phyloP scores from a whole-genome alignment of 441 rosid genomes.

The Eruca vesicaria region DNA sequence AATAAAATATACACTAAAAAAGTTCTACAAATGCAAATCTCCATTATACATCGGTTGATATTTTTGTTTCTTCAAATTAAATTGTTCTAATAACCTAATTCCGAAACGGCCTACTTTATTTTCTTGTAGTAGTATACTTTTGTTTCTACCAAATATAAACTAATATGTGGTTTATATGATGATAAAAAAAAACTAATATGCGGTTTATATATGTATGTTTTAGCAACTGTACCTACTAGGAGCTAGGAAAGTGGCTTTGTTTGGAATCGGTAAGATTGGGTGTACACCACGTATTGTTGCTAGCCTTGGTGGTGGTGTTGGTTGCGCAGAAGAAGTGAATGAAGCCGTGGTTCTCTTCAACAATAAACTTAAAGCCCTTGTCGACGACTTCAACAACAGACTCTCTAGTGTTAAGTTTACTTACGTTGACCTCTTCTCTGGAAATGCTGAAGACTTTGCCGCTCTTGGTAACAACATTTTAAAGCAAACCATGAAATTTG shows the following conservation, averaged over 20 bases:
- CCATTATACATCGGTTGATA: too few species aligned
- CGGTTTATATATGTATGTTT: neutral
- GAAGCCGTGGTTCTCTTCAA: slow-evolving; percentile 18
- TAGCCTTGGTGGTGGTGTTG: slow-evolving; percentile 23
- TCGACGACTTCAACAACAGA: slow-evolving; percentile 11
- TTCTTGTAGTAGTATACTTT: neutral
- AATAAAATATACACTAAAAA: too few species aligned
- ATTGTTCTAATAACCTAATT: too few species aligned
- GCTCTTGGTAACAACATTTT: neutral
- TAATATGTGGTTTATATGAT: neutral
- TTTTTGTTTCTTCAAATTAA: too few species aligned
- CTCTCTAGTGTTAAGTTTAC: neutral
- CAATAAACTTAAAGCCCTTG: neutral
- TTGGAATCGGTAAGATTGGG: slow-evolving; percentile 38
- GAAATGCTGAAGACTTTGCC: slow-evolving; percentile 17
- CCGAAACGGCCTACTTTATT: neutral
- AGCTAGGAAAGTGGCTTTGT: slow-evolving; percentile 48
- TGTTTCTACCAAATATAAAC: neutral
- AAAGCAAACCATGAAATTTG: neutral
- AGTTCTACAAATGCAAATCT: too few species aligned
- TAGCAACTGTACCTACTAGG: slow-evolving; percentile 40
- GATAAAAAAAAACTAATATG: neutral
- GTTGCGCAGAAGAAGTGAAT: slow-evolving; percentile 24
- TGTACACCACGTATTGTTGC: slow-evolving; percentile 31
- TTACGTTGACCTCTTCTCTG: slow-evolving; percentile 18